A percentile compares a stretch with the other conserved stretches of the same genome.
phyloP scores from a whole-genome alignment of 352 stramenopile genomes.

The Phytophthora brassicae region DNA sequence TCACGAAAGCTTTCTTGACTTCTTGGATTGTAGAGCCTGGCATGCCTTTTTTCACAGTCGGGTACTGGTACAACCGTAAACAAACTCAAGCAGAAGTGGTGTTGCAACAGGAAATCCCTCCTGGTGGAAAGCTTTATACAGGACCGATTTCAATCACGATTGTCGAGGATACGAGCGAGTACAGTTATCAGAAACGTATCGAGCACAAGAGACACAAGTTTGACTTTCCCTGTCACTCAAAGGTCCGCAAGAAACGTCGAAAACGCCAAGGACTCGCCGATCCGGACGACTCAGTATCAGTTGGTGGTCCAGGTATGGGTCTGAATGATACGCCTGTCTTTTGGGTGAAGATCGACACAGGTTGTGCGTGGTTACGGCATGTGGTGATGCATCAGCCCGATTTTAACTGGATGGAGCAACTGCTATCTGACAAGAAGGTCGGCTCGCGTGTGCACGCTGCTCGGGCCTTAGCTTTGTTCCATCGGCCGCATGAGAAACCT shows the following conservation, averaged over 20 bases:
- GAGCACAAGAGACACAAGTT: constrained; percentile 86
- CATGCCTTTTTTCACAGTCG: constrained; percentile 87
- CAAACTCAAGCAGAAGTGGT: constrained; percentile 86
- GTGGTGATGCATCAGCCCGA: constrained; percentile 87
- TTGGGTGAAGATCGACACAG: constrained; percentile 87
- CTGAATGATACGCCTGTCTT: constrained; percentile 87
- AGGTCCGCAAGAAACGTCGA: constrained; percentile 86
- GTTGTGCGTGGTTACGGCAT: constrained; percentile 73
- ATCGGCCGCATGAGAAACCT: constrained; percentile 79
- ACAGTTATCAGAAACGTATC: constrained; percentile 80
- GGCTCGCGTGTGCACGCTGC: constrained; percentile 79
- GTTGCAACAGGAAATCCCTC: constrained; percentile 79
- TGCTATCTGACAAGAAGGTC: constrained; percentile 84
- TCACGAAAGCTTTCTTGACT: constrained; percentile 79
- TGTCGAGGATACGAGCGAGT: constrained; percentile 84
- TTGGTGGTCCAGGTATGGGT: constrained; percentile 77
- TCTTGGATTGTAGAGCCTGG: constrained; percentile 82
- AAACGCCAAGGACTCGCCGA: constrained; percentile 80
- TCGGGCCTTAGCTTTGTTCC: constrained; percentile 72
- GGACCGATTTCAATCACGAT: constrained; percentile 85
- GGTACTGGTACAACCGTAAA: constrained; percentile 90
- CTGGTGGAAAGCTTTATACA: constrained; percentile 78
- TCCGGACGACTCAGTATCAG: constrained; percentile 76
- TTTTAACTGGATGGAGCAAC: constrained; percentile 90
- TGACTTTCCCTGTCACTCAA: constrained; percentile 85